Base-by-base conservation (phyloP, 805 yeast species). In the Candida insectorum region DNA sequence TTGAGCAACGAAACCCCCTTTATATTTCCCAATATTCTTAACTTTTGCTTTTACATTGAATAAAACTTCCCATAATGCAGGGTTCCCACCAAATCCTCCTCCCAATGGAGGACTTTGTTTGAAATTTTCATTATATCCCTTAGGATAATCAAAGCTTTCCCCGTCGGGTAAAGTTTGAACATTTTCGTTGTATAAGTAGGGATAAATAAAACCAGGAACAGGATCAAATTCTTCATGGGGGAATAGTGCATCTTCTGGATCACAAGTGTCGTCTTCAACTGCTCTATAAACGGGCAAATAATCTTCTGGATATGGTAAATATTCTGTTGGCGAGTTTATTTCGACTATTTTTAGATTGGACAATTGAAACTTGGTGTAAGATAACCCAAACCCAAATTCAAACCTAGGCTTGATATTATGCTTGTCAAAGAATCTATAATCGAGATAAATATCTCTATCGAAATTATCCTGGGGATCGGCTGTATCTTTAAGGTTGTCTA, bases 341-440 rank as follows among this genome's bases (percentile, higher is more conserved):
- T 67, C 69, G 14, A 52, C 51, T 22, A 74, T 68, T 15, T 63
- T 51, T 29, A 75, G 51, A 32, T 60, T 55, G 23, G 45, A 38
- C 10, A 63, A 48, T 30, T 47, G 52, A 39, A 69, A 69, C 19
- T 59, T 61, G 3, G 81, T 62, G 48, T 75, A 78, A 1, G 81
- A 73, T 28, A 78, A 54, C 6, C 85, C 85, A 56, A 49, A 75
- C 3, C 84, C 85, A 52, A 79, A 79, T 40, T 75, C 81, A 48
- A 54, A 79, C 30, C 81, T 55, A 14, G 83, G 81, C 41, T 64
- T 63, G 26, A 77, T 71, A 35, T 71, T 66, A 40, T 71, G 64
- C 49, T 73, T 73, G 44, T 76, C 81, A 52, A 77, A 78, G 47
- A 68, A 72, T 30, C 76, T 57, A 58, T 79, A 79, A 49, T 77